Conservation (phyloP, 208 protist species). For the Leishmania major region DNA sequence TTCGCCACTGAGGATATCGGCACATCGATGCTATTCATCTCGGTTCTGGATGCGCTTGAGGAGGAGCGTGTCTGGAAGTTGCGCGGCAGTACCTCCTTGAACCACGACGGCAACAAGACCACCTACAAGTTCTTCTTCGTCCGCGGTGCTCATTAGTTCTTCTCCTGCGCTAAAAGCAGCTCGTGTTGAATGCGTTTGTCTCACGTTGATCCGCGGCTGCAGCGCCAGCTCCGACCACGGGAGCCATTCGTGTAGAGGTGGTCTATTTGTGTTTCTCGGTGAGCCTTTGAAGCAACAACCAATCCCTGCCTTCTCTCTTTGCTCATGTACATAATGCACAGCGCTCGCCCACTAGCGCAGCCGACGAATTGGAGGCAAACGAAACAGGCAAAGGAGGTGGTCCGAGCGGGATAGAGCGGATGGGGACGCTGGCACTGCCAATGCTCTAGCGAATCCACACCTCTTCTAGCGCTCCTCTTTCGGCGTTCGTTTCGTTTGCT, state of each 20-base stretch:
- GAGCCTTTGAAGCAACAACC: not conserved
- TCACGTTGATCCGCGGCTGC: not conserved
- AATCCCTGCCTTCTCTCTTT: slow-evolving; percentile 8
- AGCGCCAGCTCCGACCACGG: not conserved
- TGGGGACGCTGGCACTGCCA: too few relatives aligned
- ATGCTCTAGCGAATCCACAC: not conserved
- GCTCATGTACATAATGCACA: not conserved
- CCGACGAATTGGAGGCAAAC: not conserved
- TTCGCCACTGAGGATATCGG: slow-evolving; percentile 92
- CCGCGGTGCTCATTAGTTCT: slow-evolving; percentile 38
- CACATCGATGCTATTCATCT: slow-evolving; percentile 77
- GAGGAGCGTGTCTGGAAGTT: slow-evolving; percentile 91
- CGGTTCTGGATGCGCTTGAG: slow-evolving; percentile 81
- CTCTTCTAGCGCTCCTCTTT: not conserved
- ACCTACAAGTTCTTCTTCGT: slow-evolving; percentile 93
- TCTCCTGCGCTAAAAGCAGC: not conserved
- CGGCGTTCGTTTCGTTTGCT: not conserved
- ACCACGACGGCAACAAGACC: slow-evolving; percentile 77
- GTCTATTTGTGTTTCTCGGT: not conserved
- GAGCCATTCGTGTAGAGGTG: not conserved
- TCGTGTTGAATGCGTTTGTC: not conserved
- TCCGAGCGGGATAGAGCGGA: not conserved
- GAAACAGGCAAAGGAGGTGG: not conserved
- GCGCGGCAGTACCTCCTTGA: slow-evolving; percentile 72
- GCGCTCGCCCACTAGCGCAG: not conserved